Percentiles rank a stretch among this genome's conserved stretches.
These are phyloP conservation scores for Zygotorulaspora sp. DNA, from an alignment of 805 yeast genomes.

Conservation along the genomic window DNA sequence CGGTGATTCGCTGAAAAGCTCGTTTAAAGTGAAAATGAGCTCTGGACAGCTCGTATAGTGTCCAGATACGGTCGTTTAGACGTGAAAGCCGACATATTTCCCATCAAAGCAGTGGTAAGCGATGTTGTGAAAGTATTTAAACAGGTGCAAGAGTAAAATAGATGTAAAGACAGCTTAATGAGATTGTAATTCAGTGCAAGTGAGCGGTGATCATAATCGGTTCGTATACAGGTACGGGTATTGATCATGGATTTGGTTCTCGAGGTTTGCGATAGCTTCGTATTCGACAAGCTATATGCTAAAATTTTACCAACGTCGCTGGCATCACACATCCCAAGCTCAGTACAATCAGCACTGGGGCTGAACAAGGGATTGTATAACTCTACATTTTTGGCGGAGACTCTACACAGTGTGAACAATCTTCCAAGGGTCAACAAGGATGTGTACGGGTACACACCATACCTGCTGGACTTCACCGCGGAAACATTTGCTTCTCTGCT, in stretches of 20 bases:
- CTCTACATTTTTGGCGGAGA: slow-evolving; percentile 22
- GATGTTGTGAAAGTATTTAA: not conserved
- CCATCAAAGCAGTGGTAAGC: no score
- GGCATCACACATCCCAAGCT: slow-evolving; percentile 34
- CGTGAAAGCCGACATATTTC: no score
- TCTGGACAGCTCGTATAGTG: no score
- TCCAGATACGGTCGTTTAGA: no score
- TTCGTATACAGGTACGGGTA: not conserved
- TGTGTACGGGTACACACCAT: slow-evolving; percentile 59
- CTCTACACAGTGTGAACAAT: slow-evolving; percentile 14
- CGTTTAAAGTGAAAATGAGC: no score
- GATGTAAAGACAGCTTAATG: no score
- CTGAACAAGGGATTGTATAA: slow-evolving; percentile 27
- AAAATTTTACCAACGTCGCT: slow-evolving; percentile 56
- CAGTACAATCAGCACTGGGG: slow-evolving; percentile 20
- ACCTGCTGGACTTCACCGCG: slow-evolving; percentile 50
- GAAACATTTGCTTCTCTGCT: slow-evolving; percentile 64
- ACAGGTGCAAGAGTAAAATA: not conserved
- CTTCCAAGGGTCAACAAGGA: slow-evolving; percentile 34
- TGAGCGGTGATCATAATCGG: no score
- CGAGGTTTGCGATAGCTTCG: slow-evolving; percentile 68
- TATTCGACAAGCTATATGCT: slow-evolving; percentile 75
- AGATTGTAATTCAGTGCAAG: no score
- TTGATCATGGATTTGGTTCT: slow-evolving; percentile 82
- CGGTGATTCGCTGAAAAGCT: no score